Evolutionary conservation across 2,329 filamentous ascomycete genomes (phyloP).

Genomic region (Zasmidium angulare): DNA sequence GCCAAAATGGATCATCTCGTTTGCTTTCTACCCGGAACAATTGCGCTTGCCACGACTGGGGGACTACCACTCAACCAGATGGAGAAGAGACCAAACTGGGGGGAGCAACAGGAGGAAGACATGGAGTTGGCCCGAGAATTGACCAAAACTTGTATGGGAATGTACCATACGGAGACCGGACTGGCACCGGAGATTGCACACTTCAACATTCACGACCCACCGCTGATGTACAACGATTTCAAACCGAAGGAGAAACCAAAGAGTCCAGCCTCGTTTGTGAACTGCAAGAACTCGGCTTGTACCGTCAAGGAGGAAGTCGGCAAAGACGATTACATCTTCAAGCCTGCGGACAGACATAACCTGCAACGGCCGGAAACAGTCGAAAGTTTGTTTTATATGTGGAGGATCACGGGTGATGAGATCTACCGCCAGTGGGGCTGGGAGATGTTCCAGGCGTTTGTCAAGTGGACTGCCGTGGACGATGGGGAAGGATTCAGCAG

Average conservation of each 20-base stretch:
- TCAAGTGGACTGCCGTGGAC: slow-evolving; percentile 77
- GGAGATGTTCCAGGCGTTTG: slow-evolving; percentile 95
- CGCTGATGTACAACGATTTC: slow-evolving; percentile 60
- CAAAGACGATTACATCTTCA: slow-evolving; percentile 77
- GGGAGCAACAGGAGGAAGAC: slow-evolving; percentile 76
- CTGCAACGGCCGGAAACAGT: slow-evolving; percentile 93
- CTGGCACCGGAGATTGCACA: slow-evolving; percentile 94
- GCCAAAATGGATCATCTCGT: slow-evolving; percentile 98
- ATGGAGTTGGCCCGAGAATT: slow-evolving; percentile 85
- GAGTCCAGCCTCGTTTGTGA: slow-evolving; percentile 47
- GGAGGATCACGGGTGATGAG: slow-evolving; percentile 88
- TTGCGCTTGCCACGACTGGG: slow-evolving; percentile 81
- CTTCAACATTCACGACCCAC: slow-evolving; percentile 73
- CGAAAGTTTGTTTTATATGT: slow-evolving; percentile 98
- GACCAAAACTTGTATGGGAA: slow-evolving; percentile 97
- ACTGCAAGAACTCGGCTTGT: slow-evolving; percentile 29
- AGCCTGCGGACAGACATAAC: slow-evolving; percentile 83
- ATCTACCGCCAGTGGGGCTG: slow-evolving; percentile 95
- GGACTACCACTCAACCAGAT: slow-evolving; percentile 75
- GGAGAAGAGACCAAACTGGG: slow-evolving; percentile 69
- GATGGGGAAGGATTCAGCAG: slow-evolving; percentile 81
- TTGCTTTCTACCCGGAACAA: slow-evolving; percentile 96
- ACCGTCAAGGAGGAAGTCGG: slow-evolving; percentile 56
- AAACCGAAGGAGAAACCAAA: slow-evolving; percentile 44
- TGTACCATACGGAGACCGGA: slow-evolving; percentile 90